Evolutionary conservation across 148 eudicot species (phyloP), one percentile per base, ranked within the genome.

Genomic region (Diospyros lotus): DNA sequence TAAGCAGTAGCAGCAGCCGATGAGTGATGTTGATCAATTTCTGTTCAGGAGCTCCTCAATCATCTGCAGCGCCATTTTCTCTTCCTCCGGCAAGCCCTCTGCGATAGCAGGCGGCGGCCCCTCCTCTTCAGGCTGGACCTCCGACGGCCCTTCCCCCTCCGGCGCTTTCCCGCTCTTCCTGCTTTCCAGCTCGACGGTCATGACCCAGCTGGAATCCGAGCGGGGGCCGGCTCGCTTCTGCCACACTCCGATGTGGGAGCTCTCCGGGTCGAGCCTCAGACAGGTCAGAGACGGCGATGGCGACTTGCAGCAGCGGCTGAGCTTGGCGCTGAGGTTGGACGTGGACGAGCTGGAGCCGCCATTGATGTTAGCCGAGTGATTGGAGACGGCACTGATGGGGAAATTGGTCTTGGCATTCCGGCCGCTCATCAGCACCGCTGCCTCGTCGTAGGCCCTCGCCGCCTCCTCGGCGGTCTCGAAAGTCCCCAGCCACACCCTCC

Each of bases 401-500:
- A 87, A 87, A 65, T 87, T 87, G 0, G 88, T 85, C 64, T 85
- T 87, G 4, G 90, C 90, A 59, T 81, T 87, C 0, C 81, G 85
- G 42, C 88, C 90, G 10, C 81, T 74, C 82, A 87, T 85, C 17
- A 82, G 71, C 5, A 87, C 46, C 2, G 90, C 88, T 0, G 90
- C 88, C 63, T 87, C 80, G 6, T 87, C 91, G 73, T 87, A 87
- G 18, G 90, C 87, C 46, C 77, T 78, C 1, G 90, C 90, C 18
- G 90, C 90, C 70, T 84, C 86, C 60, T 87, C 88, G 1, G 90
- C 90, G 1, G 90, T 76, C 68, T 85, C 84, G 75, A 82, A 87
- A n/a, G 91, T 87, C 5, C 91, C 88, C 10, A 87, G 72, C 91
- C 91, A 87, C 17, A 87, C 82, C 76, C 88, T 83, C 69, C 84